A percentile compares a stretch with the other conserved stretches of the same genome.
Conservation (phyloP, 179 eudicot genomes). For the Beta macrorhiza region DNA sequence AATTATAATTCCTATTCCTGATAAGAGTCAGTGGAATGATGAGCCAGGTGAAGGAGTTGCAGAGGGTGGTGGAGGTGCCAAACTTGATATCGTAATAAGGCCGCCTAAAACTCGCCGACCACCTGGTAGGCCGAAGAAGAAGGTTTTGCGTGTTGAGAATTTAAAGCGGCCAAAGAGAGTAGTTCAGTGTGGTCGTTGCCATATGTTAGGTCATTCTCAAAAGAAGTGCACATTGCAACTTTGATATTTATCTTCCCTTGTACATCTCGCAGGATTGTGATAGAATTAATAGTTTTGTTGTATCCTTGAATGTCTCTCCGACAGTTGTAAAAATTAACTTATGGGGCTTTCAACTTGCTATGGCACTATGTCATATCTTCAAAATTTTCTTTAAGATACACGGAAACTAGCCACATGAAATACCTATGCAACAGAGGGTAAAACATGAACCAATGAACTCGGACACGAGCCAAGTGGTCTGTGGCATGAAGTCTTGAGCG, state of each 20-base stretch:
- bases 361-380: not conserved
- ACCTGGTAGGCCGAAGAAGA: conserved; percentile 98
- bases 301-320: not conserved
- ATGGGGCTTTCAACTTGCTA: not conserved
- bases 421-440: not conserved
- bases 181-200: conserved; percentile 97
- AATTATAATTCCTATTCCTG: conserved; percentile 70
- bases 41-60: conserved; percentile 49
- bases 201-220: conserved; percentile 93
- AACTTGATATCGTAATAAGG: conserved; percentile 53
- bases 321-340: not conserved
- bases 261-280: conserved; percentile 20
- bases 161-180: conserved; percentile 83
- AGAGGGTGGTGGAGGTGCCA: conserved; percentile 59
- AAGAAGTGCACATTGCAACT: conserved; percentile 83
- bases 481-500: not conserved
- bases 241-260: conserved; percentile 18
- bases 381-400: not conserved
- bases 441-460: not conserved
- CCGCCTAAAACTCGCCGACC: conserved; percentile 92
- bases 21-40: conserved; percentile 56
- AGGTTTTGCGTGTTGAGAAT: conserved; percentile 84
- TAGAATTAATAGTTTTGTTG: conserved; percentile 17
- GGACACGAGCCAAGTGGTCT: no score
- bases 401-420: not conserved